These are phyloP conservation scores for Fusarium robinianum DNA, from an alignment of 2,329 filamentous ascomycete genomes.

Conservation along the genomic window DNA sequence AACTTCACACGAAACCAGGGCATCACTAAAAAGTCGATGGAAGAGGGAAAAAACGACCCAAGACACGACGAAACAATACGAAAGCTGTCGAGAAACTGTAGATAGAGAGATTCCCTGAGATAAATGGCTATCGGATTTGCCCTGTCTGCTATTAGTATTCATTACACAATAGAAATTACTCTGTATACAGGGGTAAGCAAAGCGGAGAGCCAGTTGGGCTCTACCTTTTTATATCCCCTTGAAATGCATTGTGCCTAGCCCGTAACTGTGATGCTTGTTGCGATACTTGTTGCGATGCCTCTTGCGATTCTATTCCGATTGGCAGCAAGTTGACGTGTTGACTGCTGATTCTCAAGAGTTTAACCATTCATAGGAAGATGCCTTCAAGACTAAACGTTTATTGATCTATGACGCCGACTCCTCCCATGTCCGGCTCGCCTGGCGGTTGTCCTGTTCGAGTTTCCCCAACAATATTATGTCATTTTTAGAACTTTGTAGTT, in stretches of 20 bases:
- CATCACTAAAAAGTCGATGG: background rate
- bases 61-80: background rate
- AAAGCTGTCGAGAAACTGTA: background rate
- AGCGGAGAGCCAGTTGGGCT: too few relatives aligned
- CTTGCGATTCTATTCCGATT: background rate
- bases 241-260: too few relatives aligned
- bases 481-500: background rate
- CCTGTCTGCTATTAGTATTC: too few relatives aligned
- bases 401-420: conserved; percentile 8
- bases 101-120: too few relatives aligned
- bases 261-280: too few relatives aligned
- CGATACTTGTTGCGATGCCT: too few relatives aligned
- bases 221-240: too few relatives aligned
- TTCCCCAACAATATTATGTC: conserved; percentile 11
- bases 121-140: too few relatives aligned
- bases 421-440: conserved; percentile 8
- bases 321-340: conserved; percentile 2
- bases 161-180: too few relatives aligned
- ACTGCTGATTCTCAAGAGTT: conserved; percentile 1
- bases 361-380: conserved; percentile 13
- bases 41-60: background rate
- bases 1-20: background rate
- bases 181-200: too few relatives aligned
- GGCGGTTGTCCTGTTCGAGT: conserved; percentile 19
- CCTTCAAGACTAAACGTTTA: conserved; percentile 8